Evolutionary conservation across 441 rosid genomes (phyloP), one percentile per base, ranked within the genome.

Genomic region (Mallotus repandus): DNA sequence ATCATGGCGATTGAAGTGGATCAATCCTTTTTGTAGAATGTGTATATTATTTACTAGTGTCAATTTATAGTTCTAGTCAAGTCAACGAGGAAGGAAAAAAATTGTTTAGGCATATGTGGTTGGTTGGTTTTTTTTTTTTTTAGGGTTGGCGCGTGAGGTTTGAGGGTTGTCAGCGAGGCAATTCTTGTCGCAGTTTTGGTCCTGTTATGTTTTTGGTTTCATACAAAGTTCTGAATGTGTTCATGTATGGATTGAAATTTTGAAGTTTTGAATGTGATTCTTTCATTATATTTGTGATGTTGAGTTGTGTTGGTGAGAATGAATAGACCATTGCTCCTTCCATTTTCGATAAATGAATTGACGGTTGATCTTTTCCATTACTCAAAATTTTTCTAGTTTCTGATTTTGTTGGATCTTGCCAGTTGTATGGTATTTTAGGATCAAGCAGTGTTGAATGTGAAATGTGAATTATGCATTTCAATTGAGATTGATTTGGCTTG

Each of bases 181-280:
- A 75, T 71, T 75, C 78, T 70, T 72, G 68, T 81, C 48, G 81
- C 87, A 86, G 81, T 86, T 86, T 86, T 86, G 86, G 72, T 83
- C 73, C 67, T 29, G 9, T 14, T 61, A 35, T 18, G 45, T 48
- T 69, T 48, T 71, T 32, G 65, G 45, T 70, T 71, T 66, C 29
- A 59, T 63, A 67, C 70, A 18, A 54, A 68, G 64, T 61, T 15
- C 21, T 62, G 62, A 71, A 80, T 72, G 80, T 80, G 81, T 68
- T 77, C 61, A 63, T 77, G 68, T 76, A 76, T 78, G 76, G 68
- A 74, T 75, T 66, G 52, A 60, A 76, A 77, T 77, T 78, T 85
- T 79, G 57, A 72, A 29, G 32, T 29, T 29, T 29, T 29, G 32
- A 29, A 63, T 63, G 75, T 81, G 76, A 87, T 85, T 87, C 87